A percentile compares a stretch with the other conserved stretches of the same genome.
These are phyloP conservation scores for Aspergillus cristatus DNA, from an alignment of 495 filamentous ascomycete species.

Conservation along the genomic window DNA sequence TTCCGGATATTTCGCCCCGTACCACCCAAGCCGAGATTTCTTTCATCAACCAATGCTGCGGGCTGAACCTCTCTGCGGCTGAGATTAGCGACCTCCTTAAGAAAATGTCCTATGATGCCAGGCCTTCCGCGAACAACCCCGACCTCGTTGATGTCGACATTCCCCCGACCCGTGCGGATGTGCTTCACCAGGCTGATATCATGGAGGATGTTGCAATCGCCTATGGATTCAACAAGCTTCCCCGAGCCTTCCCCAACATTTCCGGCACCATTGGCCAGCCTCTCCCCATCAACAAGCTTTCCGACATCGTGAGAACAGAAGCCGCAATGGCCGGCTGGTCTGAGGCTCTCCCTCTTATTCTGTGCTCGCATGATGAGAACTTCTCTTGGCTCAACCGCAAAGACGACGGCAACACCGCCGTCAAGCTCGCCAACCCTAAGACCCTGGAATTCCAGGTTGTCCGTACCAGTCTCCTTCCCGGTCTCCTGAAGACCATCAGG, in stretches of 20 bases:
- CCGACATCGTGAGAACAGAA: slow-evolving; percentile 84
- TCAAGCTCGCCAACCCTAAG: slow-evolving; percentile 91
- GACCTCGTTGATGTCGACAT: slow-evolving; percentile 70
- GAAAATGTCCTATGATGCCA: slow-evolving; percentile 78
- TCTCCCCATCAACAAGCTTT: slow-evolving; percentile 85
- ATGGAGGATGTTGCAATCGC: slow-evolving; percentile 98
- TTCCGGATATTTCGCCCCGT: slow-evolving; percentile 69
- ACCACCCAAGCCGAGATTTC: slow-evolving; percentile 72
- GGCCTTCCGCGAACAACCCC: slow-evolving; percentile 51
- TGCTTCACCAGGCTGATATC: slow-evolving; percentile 93
- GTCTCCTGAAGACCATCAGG: slow-evolving; percentile 86
- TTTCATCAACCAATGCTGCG: slow-evolving; percentile 89
- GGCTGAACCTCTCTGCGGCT: slow-evolving; percentile 59
- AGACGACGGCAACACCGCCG: slow-evolving; percentile 77
- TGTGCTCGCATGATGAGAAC: slow-evolving; percentile 98
- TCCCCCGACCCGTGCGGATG: slow-evolving; percentile 84
- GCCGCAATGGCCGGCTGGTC: slow-evolving; percentile 92
- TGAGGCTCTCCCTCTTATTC: slow-evolving; percentile 91
- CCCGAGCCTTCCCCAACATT: slow-evolving; percentile 71
- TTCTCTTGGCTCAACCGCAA: slow-evolving; percentile 91
- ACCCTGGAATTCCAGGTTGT: slow-evolving; percentile 95
- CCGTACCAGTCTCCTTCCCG: slow-evolving; percentile 79
- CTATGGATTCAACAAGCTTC: slow-evolving; percentile 93
- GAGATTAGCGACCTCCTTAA: slow-evolving; percentile 66
- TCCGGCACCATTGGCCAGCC: slow-evolving; percentile 79